Base-by-base conservation (phyloP, 2,329 filamentous ascomycete species). In the Talaromyces amestolkiae region DNA sequence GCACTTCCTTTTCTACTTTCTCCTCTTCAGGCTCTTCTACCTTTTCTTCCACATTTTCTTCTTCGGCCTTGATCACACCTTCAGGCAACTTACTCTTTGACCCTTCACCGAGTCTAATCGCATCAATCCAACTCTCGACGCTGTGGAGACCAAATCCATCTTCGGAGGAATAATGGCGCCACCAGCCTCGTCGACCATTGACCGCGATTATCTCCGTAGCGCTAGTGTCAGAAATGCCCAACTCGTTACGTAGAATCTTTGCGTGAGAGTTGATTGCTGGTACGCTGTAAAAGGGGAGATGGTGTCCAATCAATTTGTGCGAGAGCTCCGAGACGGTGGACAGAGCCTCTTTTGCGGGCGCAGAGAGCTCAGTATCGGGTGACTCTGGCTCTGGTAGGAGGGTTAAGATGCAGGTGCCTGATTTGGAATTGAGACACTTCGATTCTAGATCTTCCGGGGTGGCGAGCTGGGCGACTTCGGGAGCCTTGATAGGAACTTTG, bases 71-170 rank as follows among this genome's bases (percentile, higher is more conserved):
- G 37, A 89, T 74, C 51, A 91, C 72, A 1, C 83, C 85, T 66
- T 86, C 84, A 0, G 91, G 91, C 49, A 95, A 76, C 80, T 89
- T 91, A 72, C 88, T 84, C 83, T 94, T 97, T 66, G 85, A 80
- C 2, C 92, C 91, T 74, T 98, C 94, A 61, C 93, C 92, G 83
- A 99, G 85, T 43, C 92, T 89, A 68, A 98, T 92, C n/a, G 87
- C 85, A 73, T 99, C 95, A 66, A 99, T 87, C 92, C 94, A 99
- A 68, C 82, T 81, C 80, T 97, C 92, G 35, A 99, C 81, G 31
- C 84, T 85, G 63, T 85, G 82, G 27, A 83, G 74, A 3, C 72
- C 70, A 54, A 73, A 79, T 63, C 85, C 86, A 53, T 87, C 88
- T 17, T 79, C 76, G 3, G 73, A 59, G 58, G 86, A 80, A 76